Evolutionary conservation across 768 basidiomycete genomes (phyloP).

Genomic region (Xerocomellus chrysenteron): DNA sequence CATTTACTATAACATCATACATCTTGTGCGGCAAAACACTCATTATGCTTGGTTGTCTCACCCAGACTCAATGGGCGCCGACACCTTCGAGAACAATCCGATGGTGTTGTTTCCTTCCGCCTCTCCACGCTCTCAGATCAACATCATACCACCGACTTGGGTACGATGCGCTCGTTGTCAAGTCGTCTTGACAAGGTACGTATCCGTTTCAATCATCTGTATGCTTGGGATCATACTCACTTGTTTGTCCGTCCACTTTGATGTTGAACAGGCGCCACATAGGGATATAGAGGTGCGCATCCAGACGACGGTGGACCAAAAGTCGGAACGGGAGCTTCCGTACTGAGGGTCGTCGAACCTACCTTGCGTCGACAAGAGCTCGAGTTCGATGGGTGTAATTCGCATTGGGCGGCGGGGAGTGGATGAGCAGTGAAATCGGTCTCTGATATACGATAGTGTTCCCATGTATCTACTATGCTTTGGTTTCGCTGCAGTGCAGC

Average conservation of each 20-base stretch:
- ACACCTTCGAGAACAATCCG: slow-evolving; percentile 32
- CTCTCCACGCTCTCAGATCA: slow-evolving; percentile 37
- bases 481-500: background rate
- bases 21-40: background rate
- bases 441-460: background rate
- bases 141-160: background rate
- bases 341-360: background rate
- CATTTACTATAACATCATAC: background rate
- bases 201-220: background rate
- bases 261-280: background rate
- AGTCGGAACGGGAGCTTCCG: background rate
- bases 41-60: background rate
- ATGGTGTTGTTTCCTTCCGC: slow-evolving; percentile 39
- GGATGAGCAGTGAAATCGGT: background rate
- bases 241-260: background rate
- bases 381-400: background rate
- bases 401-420: background rate
- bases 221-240: background rate
- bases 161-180: background rate
- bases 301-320: slow-evolving; percentile 12
- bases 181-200: slow-evolving; percentile 4
- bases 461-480: background rate
- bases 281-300: slow-evolving; percentile 9
- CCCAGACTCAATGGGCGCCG: slow-evolving; percentile 47
- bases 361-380: background rate